Evolutionary conservation across 257 asterid genomes (phyloP).

Genomic region (Plectranthus barbatus): DNA sequence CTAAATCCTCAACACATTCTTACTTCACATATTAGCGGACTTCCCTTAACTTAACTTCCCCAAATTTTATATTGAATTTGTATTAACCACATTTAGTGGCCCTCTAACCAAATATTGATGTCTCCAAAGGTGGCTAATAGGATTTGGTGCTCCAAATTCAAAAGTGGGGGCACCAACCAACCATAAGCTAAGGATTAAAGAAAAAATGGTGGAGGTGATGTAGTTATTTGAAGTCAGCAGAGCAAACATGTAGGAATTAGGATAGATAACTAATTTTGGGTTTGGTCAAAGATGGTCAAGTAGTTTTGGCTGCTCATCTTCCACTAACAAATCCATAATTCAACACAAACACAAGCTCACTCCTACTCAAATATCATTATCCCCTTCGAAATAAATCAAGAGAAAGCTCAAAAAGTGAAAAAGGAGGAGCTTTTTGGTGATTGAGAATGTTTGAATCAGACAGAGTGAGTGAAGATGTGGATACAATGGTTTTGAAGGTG

Average conservation of each 20-base stretch:
- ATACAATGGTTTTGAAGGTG: too few relatives aligned
- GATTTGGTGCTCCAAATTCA: constrained; percentile 26
- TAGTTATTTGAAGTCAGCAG: neutral
- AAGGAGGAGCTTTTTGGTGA: too few relatives aligned
- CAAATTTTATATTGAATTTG: too few relatives aligned
- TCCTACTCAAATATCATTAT: too few relatives aligned
- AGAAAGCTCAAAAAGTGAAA: too few relatives aligned
- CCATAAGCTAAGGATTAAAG: constrained; percentile 5
- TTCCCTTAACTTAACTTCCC: too few relatives aligned
- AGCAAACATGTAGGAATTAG: too few relatives aligned
- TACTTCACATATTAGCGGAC: too few relatives aligned
- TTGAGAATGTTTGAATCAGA: too few relatives aligned
- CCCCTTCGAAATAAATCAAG: too few relatives aligned
- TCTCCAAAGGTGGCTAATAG: constrained; percentile 7
- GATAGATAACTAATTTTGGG: constrained; percentile 4
- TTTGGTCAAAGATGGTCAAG: constrained; percentile 16
- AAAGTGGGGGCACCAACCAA: constrained; percentile 38
- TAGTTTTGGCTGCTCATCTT: constrained; percentile 22
- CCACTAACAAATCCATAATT: neutral
- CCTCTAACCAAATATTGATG: neutral
- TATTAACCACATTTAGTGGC: neutral
- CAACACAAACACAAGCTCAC: too few relatives aligned
- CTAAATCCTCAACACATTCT: constrained; percentile 41
- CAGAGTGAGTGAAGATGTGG: too few relatives aligned
- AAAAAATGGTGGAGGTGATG: constrained; percentile 14